These are phyloP conservation scores for Serendipita sp. DNA, from an alignment of 1,284 basidiomycete genomes.

Conservation along the genomic window DNA sequence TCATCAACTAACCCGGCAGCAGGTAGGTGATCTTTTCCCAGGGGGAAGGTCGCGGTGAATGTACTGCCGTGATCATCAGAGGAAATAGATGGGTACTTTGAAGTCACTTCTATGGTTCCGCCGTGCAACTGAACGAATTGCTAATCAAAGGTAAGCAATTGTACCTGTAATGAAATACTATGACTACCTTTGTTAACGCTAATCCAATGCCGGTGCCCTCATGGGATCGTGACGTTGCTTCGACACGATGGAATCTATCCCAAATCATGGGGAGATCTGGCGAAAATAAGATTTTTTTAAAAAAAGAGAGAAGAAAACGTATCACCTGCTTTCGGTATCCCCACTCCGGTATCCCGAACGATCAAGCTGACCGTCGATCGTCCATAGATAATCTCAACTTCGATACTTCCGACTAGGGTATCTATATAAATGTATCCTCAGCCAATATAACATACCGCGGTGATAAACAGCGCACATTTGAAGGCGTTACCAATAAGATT, in stretches of 20 bases:
- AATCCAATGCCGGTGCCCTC: slow-evolving; percentile 21
- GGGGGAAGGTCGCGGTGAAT: slow-evolving; percentile 19
- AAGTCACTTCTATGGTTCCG: slow-evolving; percentile 16
- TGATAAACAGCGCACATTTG: slow-evolving; percentile 16
- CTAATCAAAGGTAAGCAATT: slow-evolving; percentile 7
- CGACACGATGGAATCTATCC: slow-evolving; percentile 21
- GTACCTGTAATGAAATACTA: neutral
- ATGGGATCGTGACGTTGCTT: slow-evolving; percentile 6
- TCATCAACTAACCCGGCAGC: slow-evolving; percentile 11
- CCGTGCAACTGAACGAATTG: slow-evolving; percentile 22
- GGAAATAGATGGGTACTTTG: slow-evolving; percentile 13
- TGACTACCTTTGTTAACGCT: slow-evolving; percentile 17
- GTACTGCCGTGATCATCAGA: slow-evolving; percentile 17
- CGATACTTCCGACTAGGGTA: slow-evolving; percentile 17
- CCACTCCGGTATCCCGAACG: slow-evolving; percentile 20
- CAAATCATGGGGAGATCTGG: slow-evolving; percentile 18
- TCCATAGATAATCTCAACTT: slow-evolving; percentile 14
- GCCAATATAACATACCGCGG: neutral
- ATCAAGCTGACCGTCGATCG: slow-evolving; percentile 14
- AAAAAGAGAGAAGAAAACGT: neutral
- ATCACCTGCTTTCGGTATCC: slow-evolving; percentile 17
- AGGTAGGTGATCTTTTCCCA: slow-evolving; percentile 20
- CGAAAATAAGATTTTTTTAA: neutral
- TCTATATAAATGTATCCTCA: slow-evolving; percentile 9
- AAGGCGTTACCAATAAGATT: slow-evolving; percentile 23